These are phyloP conservation scores for Thielaviopsis euricoi DNA, from an alignment of 2,329 filamentous ascomycete genomes.

Conservation along the genomic window DNA sequence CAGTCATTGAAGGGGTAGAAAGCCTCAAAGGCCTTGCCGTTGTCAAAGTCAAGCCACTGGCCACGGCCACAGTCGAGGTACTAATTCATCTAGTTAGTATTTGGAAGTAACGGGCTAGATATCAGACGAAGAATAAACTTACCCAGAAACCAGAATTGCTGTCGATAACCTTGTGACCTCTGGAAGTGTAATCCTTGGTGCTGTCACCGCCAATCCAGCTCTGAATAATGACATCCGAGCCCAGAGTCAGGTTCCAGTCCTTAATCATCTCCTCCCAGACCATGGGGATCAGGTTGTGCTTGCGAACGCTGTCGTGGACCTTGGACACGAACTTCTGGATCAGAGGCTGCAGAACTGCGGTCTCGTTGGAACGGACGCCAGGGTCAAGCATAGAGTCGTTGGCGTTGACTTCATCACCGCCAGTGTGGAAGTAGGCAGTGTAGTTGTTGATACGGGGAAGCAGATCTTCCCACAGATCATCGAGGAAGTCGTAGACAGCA, in stretches of 20 bases:
- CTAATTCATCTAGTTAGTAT: conserved; percentile 23
- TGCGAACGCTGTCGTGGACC: conserved; percentile 48
- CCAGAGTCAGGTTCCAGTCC: conserved; percentile 60
- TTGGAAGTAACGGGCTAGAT: neutral
- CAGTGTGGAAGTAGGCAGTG: conserved; percentile 65
- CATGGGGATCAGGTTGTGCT: conserved; percentile 51
- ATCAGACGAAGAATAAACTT: conserved; percentile 18
- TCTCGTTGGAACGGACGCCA: conserved; percentile 50
- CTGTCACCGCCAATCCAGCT: conserved; percentile 54
- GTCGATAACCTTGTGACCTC: conserved; percentile 55
- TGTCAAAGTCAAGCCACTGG: conserved; percentile 57
- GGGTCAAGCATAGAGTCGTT: conserved; percentile 61
- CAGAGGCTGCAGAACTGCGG: conserved; percentile 50
- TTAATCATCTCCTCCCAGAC: conserved; percentile 82
- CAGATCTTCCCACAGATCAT: conserved; percentile 57
- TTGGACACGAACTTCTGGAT: conserved; percentile 63
- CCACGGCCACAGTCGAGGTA: conserved; percentile 75
- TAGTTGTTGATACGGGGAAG: conserved; percentile 56
- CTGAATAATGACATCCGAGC: conserved; percentile 58
- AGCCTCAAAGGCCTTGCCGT: conserved; percentile 31
- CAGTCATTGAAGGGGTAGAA: conserved; percentile 65
- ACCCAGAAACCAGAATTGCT: conserved; percentile 69
- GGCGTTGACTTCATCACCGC: conserved; percentile 72
- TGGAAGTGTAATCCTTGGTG: conserved; percentile 40
- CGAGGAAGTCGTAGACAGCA: conserved; percentile 53